These are phyloP conservation scores for Clonostachys byssicola DNA, from an alignment of 2,329 filamentous ascomycete genomes.

Conservation along the genomic window DNA sequence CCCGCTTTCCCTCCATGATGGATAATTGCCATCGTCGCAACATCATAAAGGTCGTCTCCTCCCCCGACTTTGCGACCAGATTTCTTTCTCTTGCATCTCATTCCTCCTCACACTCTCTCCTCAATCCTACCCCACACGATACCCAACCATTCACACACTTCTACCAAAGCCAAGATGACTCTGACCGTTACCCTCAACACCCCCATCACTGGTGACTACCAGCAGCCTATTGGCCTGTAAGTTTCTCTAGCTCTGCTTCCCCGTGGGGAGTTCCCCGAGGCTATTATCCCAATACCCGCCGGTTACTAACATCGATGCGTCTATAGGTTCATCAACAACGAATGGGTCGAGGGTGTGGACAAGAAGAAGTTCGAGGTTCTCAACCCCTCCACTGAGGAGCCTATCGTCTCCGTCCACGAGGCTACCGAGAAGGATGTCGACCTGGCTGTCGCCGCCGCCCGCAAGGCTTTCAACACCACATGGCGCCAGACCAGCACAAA, in stretches of 20 bases:
- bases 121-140: background rate
- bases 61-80: background rate
- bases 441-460: slow-evolving; percentile 78
- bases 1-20: too few relatives aligned
- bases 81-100: background rate
- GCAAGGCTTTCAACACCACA: slow-evolving; percentile 74
- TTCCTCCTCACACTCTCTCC: background rate
- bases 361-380: slow-evolving; percentile 90
- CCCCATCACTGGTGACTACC: slow-evolving; percentile 55
- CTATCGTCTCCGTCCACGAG: slow-evolving; percentile 79
- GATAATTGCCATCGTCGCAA: too few relatives aligned
- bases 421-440: slow-evolving; percentile 83
- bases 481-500: slow-evolving; percentile 69
- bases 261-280: too few relatives aligned
- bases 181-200: slow-evolving; percentile 62
- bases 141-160: too few relatives aligned
- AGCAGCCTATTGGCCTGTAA: slow-evolving; percentile 60
- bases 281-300: background rate
- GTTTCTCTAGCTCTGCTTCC: slow-evolving; percentile 15
- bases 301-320: background rate
- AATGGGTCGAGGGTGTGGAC: slow-evolving; percentile 75
- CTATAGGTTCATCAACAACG: slow-evolving; percentile 82
- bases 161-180: slow-evolving; percentile 26
- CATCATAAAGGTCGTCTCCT: background rate
- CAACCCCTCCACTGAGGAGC: slow-evolving; percentile 81